Percentiles rank a stretch among this genome's conserved stretches.
Evolutionary conservation across 495 filamentous ascomycete species (phyloP).

Genomic region (Cenococcum geophilum): DNA sequence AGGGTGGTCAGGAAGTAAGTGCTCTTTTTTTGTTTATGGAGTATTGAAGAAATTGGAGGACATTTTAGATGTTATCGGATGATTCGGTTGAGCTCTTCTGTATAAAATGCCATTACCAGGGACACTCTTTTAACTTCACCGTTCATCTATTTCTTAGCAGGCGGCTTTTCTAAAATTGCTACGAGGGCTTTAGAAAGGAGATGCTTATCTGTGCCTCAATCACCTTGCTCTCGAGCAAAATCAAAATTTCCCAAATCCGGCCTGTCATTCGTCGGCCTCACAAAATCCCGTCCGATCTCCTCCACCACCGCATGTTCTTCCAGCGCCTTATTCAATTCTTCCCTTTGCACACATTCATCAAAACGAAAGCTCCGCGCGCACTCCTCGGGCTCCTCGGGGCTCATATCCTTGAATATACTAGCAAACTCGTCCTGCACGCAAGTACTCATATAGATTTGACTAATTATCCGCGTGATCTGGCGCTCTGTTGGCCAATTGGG

Average conservation of each 20-base stretch:
- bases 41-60: too few relatives aligned
- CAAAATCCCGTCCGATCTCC: constrained; percentile 6
- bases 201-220: neutral
- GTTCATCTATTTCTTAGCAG: too few relatives aligned
- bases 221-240: constrained; percentile 7
- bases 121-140: too few relatives aligned
- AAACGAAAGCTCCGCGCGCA: constrained; percentile 52
- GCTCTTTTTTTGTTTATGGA: too few relatives aligned
- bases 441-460: constrained; percentile 49
- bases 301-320: constrained; percentile 34
- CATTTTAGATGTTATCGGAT: too few relatives aligned
- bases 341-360: constrained; percentile 51
- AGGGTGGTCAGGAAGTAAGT: too few relatives aligned
- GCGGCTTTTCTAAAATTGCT: too few relatives aligned
- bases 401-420: constrained; percentile 50
- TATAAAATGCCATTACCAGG: too few relatives aligned
- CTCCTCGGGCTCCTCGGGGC: constrained; percentile 49
- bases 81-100: too few relatives aligned
- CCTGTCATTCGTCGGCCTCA: constrained; percentile 5
- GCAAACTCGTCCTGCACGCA: constrained; percentile 55
- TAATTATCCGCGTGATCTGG: constrained; percentile 48
- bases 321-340: constrained; percentile 53
- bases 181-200: too few relatives aligned
- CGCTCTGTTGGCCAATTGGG: constrained; percentile 52
- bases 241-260: neutral